These are phyloP conservation scores for Aureobasidium sp. DNA, from an alignment of 2,329 filamentous ascomycete genomes.

Conservation along the genomic window DNA sequence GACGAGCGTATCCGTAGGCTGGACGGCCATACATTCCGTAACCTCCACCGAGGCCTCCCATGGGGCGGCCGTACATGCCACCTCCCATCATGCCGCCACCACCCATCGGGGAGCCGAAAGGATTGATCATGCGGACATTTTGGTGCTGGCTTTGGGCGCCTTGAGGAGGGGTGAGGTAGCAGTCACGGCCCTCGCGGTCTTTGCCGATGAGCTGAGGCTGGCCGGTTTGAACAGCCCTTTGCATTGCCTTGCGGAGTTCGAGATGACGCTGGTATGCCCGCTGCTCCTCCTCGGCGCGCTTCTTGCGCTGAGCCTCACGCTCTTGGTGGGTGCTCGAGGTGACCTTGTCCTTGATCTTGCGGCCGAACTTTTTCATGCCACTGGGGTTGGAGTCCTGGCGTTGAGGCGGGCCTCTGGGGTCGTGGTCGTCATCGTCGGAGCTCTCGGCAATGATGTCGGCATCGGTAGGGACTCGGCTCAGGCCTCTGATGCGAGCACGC, in stretches of 20 bases:
- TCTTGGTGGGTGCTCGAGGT: constrained; percentile 49
- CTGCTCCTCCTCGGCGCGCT: constrained; percentile 42
- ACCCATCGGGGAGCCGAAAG: constrained; percentile 4
- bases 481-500: constrained; percentile 36
- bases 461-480: constrained; percentile 24
- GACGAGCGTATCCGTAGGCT: constrained; percentile 37
- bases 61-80: constrained; percentile 15
- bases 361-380: constrained; percentile 35
- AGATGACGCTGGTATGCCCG: constrained; percentile 45
- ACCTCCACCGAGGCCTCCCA: constrained; percentile 15
- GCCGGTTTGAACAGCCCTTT: constrained; percentile 43
- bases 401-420: constrained; percentile 16
- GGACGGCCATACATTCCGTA: constrained; percentile 42
- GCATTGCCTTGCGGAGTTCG: constrained; percentile 42
- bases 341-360: constrained; percentile 51
- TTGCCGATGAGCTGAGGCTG: constrained; percentile 48
- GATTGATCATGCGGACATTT: constrained; percentile 3
- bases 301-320: constrained; percentile 38
- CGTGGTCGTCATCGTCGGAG: constrained; percentile 37
- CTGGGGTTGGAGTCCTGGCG: constrained; percentile 20
- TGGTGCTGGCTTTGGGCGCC: constrained; percentile 20
- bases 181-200: constrained; percentile 44
- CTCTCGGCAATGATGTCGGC: constrained; percentile 37
- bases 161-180: constrained; percentile 51
- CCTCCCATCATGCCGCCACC: neutral